Conservation (phyloP, 441 rosid species). For the Erodium chrysanthum region DNA sequence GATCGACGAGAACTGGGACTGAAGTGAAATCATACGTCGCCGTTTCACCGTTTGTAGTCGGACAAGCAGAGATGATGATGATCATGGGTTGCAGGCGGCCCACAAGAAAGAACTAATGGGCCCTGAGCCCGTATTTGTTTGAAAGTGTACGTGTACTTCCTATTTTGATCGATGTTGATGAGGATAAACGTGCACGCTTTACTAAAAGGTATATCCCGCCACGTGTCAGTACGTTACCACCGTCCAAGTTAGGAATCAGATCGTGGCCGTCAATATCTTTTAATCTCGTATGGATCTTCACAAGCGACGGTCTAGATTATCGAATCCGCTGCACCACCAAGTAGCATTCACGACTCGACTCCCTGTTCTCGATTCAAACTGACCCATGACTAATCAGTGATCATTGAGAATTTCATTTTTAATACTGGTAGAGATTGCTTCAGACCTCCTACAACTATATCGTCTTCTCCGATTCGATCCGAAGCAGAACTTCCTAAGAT, state of each 20-base stretch:
- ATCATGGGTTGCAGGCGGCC: background rate
- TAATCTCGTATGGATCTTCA: background rate
- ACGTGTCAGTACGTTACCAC: background rate
- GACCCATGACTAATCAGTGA: background rate
- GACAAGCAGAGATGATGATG: background rate
- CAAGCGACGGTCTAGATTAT: background rate
- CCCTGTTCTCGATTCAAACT: background rate
- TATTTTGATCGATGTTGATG: background rate
- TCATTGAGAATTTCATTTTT: background rate
- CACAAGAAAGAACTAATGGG: background rate
- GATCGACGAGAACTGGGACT: background rate
- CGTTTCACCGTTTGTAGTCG: background rate
- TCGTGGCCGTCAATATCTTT: background rate
- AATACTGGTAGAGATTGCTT: background rate
- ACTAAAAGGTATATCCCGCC: background rate
- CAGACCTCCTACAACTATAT: background rate
- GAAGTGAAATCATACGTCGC: background rate
- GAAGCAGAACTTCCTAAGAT: background rate
- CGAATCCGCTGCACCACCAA: background rate
- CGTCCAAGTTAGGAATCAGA: background rate
- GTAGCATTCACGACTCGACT: background rate
- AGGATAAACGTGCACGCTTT: background rate
- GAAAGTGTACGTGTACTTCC: background rate
- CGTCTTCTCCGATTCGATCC: background rate
- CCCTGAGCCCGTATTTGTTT: background rate